Evolutionary conservation across 805 yeast species (phyloP).

Genomic region (Metschnikowia rubicola): DNA sequence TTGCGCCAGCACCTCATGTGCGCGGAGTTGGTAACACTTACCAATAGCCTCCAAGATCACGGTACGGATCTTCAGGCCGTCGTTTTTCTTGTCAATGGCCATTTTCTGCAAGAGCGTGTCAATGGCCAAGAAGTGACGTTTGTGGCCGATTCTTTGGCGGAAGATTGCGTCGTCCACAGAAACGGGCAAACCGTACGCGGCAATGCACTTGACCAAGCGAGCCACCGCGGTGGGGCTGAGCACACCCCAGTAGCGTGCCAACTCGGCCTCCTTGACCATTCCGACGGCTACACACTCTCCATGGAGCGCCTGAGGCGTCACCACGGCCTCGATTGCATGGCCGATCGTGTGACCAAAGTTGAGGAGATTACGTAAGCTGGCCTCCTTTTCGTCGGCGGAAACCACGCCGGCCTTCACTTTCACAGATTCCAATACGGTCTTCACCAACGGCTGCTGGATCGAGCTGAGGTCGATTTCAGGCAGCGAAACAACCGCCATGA

Average conservation of each 20-base stretch:
- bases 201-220: slow-evolving; percentile 74
- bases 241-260: slow-evolving; percentile 86
- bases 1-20: slow-evolving; percentile 77
- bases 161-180: slow-evolving; percentile 71
- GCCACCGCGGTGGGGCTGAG: slow-evolving; percentile 93
- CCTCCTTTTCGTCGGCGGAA: slow-evolving; percentile 89
- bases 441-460: slow-evolving; percentile 70
- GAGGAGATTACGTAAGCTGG: slow-evolving; percentile 84
- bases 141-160: slow-evolving; percentile 60
- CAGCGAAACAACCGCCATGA: slow-evolving; percentile 59
- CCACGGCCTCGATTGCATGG: slow-evolving; percentile 96
- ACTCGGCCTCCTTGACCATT: slow-evolving; percentile 89
- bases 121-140: slow-evolving; percentile 63
- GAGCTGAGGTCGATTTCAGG: slow-evolving; percentile 50
- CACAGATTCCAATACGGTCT: slow-evolving; percentile 81
- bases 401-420: slow-evolving; percentile 93
- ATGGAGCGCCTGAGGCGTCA: slow-evolving; percentile 93
- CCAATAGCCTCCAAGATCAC: slow-evolving; percentile 85
- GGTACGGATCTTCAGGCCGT: slow-evolving; percentile 84
- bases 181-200: slow-evolving; percentile 83
- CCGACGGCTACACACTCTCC: slow-evolving; percentile 99
- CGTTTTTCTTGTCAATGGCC: slow-evolving; percentile 96
- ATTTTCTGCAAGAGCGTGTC: slow-evolving; percentile 73
- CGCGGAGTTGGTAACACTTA: slow-evolving; percentile 81
- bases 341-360: slow-evolving; percentile 98